These are phyloP conservation scores for Chlorella sp. DNA, from an alignment of 139 green algal species.

Conservation along the genomic window DNA sequence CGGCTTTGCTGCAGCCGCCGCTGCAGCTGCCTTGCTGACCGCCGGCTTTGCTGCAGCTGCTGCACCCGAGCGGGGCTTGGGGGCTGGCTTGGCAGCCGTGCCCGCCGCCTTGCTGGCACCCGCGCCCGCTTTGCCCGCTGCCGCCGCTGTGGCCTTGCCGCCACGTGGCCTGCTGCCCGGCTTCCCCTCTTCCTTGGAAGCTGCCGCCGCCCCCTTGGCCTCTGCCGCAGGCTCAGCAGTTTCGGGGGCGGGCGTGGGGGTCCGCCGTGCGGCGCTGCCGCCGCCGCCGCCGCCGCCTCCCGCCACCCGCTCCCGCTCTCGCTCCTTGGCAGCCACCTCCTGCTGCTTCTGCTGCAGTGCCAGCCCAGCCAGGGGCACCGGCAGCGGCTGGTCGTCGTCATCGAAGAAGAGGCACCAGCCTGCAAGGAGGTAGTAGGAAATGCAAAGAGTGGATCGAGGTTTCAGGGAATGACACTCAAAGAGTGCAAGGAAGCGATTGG, in stretches of 20 bases:
- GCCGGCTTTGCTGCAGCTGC: not conserved
- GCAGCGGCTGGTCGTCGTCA: slow-evolving; percentile 23
- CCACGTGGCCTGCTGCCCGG: not conserved
- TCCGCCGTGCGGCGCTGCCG: not conserved
- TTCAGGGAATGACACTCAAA: not conserved
- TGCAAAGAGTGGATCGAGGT: no score
- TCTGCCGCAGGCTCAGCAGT: not conserved
- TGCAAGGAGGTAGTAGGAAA: not conserved
- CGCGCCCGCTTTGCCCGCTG: not conserved
- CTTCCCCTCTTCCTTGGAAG: not conserved
- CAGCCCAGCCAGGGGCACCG: slow-evolving; percentile 5
- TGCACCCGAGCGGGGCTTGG: not conserved
- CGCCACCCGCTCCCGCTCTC: not conserved
- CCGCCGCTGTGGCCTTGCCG: not conserved
- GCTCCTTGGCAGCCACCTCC: not conserved
- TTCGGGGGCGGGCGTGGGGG: no score
- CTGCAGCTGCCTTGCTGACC: not conserved
- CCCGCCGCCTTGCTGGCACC: not conserved
- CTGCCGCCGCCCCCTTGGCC: not conserved
- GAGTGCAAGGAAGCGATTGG: not conserved
- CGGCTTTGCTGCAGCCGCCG: not conserved
- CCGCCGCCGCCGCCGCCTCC: not conserved
- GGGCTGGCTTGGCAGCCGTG: not conserved
- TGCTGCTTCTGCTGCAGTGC: slow-evolving; percentile 16
- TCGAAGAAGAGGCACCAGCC: slow-evolving; percentile 26